Evolutionary conservation across 768 basidiomycete species (phyloP), one percentile per base, ranked within the genome.

Genomic region (Terana coerulea): DNA sequence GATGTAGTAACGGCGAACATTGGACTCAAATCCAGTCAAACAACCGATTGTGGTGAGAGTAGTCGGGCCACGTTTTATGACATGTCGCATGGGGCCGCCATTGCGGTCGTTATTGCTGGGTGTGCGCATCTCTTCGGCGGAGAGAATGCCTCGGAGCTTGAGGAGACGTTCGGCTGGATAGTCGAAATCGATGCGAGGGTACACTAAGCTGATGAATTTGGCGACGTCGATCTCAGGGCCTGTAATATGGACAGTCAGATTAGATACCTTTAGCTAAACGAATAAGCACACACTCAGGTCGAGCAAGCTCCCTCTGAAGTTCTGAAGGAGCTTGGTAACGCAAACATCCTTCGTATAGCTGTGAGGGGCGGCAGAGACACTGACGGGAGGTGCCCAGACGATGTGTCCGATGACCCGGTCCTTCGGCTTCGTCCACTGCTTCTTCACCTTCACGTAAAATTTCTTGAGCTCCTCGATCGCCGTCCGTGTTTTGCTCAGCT

Each of bases 331-430:
- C 64, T 70, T 61, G 56, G 73, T 59, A 35, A 75, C 69, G 51
- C 72, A 71, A 5, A 73, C 46, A 55, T 74, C 74, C 30, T 57
- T 26, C 0, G 68, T 74, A 54, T 71, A 74, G 26, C 54, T 25
- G 55, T 71, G 51, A 53, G 70, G 67, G 48, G 60, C 2, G 28
- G 25, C 62, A 45, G 30, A 34, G 59, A 41, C 61, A 59, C 34
- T 55, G 61, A 75, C 66, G 42, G 67, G 61, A 30, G 72, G 73
- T 11, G 73, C 59, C 70, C 70, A 72, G 54, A 63, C 58, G 52
- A 74, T 66, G 51, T 65, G 57, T 22, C 74, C 73, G 53, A 73
- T 69, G 33, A 72, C 63, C 2, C 70, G 69, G 50, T 70, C 47
- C 35, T 64, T 61, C 11, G 44, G 35, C 35, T 68, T 56, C 43